Evolutionary conservation across 176 grass and related monocot genomes (phyloP), one percentile per base, ranked within the genome.

Genomic region (Bonia amplexicaulis): DNA sequence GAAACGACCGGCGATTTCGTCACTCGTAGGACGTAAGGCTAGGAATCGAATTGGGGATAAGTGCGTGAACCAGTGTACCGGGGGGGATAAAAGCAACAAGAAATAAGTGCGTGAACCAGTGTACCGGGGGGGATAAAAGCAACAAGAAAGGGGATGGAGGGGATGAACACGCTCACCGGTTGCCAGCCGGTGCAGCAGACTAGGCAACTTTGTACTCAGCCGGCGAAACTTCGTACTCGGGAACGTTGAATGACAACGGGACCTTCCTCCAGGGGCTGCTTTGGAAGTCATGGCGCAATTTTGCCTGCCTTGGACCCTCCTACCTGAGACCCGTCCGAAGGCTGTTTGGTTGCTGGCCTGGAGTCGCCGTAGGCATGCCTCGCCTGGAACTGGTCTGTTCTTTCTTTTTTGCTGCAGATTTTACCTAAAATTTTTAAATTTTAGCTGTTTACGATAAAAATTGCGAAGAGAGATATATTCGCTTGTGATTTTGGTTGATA

Each of bases 31-130:
- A 66, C 76, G 76, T n/a, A 64, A 25, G 40, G 9, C 12, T 22
- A 19, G 27, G 79, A 27, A 16, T 11, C 48, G 12, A 20, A 16
- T 4, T 3, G 19, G 12, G 4, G 58, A 15, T 12, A 86, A 40
- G 67, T 79, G 66, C 85, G 73, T 86, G 76, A 86, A 80, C 76
- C 76, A 25, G 74, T 1, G 47, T 19, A 33, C 12, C 31, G 3
- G 48, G 14, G 25, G 16, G 14, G 39, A 17, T 10, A 27, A 57
- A 44, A 81, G 79, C 65, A 81, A 70, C 68, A 33, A 41, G 69
- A 48, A n/a, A 14, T 12, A 86, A 40, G 67, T 79, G 66, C 85
- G 73, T 86, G 76, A 86, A 80, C 76, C 76, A 25, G 74, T 1
- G 47, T 19, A 33, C 12, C 31, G 3, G 47, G 14, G 39, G n/a